Base-by-base conservation (phyloP, 2,329 filamentous ascomycete species). In the Pseudocercospora fijiensis region DNA sequence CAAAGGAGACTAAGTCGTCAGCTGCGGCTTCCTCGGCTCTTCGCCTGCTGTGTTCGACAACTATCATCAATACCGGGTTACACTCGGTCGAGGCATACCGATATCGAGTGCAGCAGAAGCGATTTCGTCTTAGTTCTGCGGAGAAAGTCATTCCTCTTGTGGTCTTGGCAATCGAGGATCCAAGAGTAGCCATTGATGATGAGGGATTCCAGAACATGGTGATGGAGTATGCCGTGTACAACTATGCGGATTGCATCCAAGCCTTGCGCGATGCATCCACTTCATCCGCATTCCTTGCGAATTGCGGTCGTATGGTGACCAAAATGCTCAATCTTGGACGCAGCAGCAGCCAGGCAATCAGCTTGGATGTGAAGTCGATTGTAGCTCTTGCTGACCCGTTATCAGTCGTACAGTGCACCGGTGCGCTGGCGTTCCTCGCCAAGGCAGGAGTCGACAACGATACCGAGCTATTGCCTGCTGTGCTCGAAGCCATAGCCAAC, bases 401-500 rank as follows among this genome's bases (percentile, higher is more conserved):
- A 1, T 73, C 72, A 9, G 60, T 69, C 2, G 65, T 70, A n/a
- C 63, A 62, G 16, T 69, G 65, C 58, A 62, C 65, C 24, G 63
- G 57, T 26, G 63, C 64, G 45, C 49, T 70, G 30, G 57, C 64
- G 2, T 65, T 69, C 49, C 60, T 58, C 27, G 51, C 64, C n/a
- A 66, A 57, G 30, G 63, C 65, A 26, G 45, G 53, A 18, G 47
- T 28, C 11, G 57, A 59, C 13, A 58, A 45, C 30, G 66, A 67
- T 18, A 56, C 22, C n/a, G 53, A 47, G 16, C 18, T 69, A 18
- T 64, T 67, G 55, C 13, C 73, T 30, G 76, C 77, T 7, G 72
- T 82, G 57, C 74, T 79, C 51, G 70, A 70, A 18, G 76, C 77
- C 7, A 72, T 81, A n/a, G 75, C 77, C 10, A 70, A 73, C 27